A percentile compares a stretch with the other conserved stretches of the same genome.
These are phyloP conservation scores for Stemphylium lycopersici DNA, from an alignment of 2,329 filamentous ascomycete species.

Conservation along the genomic window DNA sequence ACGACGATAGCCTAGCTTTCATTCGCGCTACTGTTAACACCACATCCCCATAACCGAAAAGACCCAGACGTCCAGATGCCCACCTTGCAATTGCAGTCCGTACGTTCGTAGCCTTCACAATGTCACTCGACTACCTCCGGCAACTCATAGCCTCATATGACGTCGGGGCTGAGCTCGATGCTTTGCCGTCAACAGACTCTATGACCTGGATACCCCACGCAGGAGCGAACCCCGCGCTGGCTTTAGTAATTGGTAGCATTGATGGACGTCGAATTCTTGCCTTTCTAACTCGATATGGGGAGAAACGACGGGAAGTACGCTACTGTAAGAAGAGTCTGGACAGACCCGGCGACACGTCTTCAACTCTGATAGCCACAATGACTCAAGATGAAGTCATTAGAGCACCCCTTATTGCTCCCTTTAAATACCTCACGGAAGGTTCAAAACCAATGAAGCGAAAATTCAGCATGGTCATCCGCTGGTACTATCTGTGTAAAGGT, in stretches of 20 bases:
- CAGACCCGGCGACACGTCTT: background rate
- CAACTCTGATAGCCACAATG: background rate
- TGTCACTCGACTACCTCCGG: constrained; percentile 9
- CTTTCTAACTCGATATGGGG: constrained; percentile 6
- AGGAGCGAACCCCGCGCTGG: background rate
- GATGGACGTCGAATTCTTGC: constrained; percentile 11
- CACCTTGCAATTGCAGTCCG: background rate
- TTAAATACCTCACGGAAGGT: constrained; percentile 7
- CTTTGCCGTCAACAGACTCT: constrained; percentile 6
- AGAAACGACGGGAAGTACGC: constrained; percentile 11
- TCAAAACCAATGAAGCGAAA: constrained; percentile 6
- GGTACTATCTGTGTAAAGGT: constrained; percentile 13
- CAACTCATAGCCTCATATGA: constrained; percentile 7
- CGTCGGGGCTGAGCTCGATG: constrained; percentile 5
- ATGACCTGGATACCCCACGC: constrained; percentile 10
- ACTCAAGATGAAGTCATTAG: constrained; percentile 7
- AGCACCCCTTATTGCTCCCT: constrained; percentile 12
- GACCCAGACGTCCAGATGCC: background rate
- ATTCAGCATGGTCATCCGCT: constrained; percentile 14
- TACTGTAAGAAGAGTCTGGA: constrained; percentile 4
- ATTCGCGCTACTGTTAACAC: background rate
- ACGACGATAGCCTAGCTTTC: background rate
- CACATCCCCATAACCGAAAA: background rate
- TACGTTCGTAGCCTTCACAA: background rate
- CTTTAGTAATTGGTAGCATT: constrained; percentile 6